Conservation (phyloP, 495 filamentous ascomycete genomes). For the Lepidopterella palustris region DNA sequence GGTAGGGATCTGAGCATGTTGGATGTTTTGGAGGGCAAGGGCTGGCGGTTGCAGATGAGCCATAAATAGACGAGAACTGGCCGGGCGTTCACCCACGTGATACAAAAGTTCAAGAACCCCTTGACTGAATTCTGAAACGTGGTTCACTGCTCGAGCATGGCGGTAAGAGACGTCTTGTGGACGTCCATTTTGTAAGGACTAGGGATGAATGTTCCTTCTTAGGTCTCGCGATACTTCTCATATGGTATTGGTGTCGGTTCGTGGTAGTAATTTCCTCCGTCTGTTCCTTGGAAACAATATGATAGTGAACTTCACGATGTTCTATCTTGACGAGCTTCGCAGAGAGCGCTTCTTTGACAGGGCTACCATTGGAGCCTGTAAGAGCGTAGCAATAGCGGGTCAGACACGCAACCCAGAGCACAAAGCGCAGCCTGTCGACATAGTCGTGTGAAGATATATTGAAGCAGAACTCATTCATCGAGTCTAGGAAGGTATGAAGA, state of each 20-base stretch:
- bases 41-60: background rate
- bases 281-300: background rate
- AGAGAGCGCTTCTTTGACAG: background rate
- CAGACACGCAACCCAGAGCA: background rate
- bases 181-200: background rate
- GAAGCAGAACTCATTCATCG: background rate
- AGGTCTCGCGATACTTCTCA: background rate
- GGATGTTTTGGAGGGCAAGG: background rate
- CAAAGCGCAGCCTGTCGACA: background rate
- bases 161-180: background rate
- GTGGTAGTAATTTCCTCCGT: background rate
- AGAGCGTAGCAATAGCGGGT: background rate
- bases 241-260: background rate
- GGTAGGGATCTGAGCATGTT: background rate
- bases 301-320: constrained; percentile 1
- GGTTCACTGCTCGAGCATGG: background rate
- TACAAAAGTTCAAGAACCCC: background rate
- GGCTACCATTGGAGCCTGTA: background rate
- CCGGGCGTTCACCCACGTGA: background rate
- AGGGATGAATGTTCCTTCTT: background rate
- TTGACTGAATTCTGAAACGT: background rate
- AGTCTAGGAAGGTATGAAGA: background rate
- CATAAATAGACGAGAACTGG: background rate
- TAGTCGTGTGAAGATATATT: background rate
- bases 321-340: background rate